A percentile compares a stretch with the other conserved stretches of the same genome.
Conservation (phyloP, 257 asterid species). For the Nicotiana attenuata region DNA sequence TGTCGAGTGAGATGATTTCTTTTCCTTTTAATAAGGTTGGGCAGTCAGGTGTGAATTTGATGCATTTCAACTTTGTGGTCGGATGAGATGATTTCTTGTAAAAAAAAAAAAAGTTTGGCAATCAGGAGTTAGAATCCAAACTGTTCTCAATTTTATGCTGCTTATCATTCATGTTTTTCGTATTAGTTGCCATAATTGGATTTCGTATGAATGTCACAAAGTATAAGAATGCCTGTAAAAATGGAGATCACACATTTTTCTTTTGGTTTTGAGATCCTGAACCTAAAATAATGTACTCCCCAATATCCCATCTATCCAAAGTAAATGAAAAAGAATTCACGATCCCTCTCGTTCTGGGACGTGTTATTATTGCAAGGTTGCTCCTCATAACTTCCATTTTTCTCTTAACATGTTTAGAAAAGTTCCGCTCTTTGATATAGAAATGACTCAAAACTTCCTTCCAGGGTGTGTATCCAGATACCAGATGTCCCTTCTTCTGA, state of each 20-base stretch:
- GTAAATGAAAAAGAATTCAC: background rate
- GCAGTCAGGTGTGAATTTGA: background rate
- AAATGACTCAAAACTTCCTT: conserved; percentile 13
- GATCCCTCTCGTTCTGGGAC: background rate
- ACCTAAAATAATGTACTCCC: background rate
- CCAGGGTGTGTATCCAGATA: conserved; percentile 63
- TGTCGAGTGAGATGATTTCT: background rate
- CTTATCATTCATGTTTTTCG: background rate
- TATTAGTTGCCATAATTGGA: background rate
- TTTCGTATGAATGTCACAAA: background rate
- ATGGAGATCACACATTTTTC: background rate
- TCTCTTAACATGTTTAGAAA: background rate
- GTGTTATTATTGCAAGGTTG: background rate
- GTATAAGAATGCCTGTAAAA: background rate
- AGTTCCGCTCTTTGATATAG: background rate
- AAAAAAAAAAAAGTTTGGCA: background rate
- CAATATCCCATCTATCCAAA: background rate
- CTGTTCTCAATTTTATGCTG: background rate
- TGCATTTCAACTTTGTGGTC: background rate
- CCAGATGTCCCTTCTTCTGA: conserved; percentile 39
- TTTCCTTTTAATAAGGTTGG: background rate
- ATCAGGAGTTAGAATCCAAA: background rate
- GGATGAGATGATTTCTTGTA: background rate
- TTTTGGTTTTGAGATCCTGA: conserved; percentile 4
- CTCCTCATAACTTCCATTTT: background rate